Percentiles rank a stretch among this genome's conserved stretches.
Evolutionary conservation across 2,329 filamentous ascomycete species (phyloP).

Genomic region (Emmonsia crescens): DNA sequence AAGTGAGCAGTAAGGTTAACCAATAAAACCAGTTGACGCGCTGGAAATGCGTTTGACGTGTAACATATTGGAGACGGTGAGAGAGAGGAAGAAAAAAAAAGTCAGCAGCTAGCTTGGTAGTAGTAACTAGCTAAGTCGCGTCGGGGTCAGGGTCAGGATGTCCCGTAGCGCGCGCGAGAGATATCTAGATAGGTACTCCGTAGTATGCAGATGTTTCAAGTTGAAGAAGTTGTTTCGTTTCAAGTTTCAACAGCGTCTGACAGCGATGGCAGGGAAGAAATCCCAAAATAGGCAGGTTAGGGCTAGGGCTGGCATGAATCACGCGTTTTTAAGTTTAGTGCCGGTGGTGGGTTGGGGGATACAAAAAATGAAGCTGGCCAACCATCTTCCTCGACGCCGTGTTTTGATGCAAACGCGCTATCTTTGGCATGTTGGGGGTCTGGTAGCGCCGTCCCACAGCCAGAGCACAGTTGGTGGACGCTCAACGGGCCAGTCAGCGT

Average conservation of each 20-base stretch:
- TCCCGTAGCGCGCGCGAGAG: neutral
- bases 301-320: constrained; percentile 2
- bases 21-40: neutral
- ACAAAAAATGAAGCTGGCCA: constrained; percentile 1
- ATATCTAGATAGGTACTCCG: too few relatives aligned
- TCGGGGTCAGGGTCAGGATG: neutral
- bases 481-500: neutral
- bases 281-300: neutral
- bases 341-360: too few relatives aligned
- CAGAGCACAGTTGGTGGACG: neutral
- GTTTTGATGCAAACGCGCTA: neutral
- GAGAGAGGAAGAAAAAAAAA: neutral
- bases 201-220: neutral
- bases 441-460: neutral
- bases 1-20: neutral
- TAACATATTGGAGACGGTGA: neutral
- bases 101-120: neutral
- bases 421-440: neutral
- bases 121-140: neutral
- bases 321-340: neutral
- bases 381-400: constrained; percentile 7
- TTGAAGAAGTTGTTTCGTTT: neutral
- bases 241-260: neutral
- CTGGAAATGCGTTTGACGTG: neutral
- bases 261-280: too few relatives aligned